phyloP scores from a whole-genome alignment of 2,329 filamentous ascomycete species.

The Fusarium buharicum region DNA sequence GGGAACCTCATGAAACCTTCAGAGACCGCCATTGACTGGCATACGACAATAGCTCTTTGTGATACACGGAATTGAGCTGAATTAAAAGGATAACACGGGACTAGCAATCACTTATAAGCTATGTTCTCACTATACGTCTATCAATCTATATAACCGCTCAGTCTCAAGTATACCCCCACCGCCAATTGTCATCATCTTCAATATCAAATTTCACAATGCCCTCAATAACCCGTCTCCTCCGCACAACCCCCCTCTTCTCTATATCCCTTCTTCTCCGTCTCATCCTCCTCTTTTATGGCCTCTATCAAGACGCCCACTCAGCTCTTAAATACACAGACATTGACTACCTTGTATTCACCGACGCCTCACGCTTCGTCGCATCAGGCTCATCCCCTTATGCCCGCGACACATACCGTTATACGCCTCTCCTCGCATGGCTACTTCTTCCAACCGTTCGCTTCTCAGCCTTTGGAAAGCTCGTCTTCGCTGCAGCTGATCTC shows the following conservation, averaged over 20 bases:
- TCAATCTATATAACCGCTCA: neutral
- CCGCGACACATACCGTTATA: constrained; percentile 96
- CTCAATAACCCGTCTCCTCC: constrained; percentile 45
- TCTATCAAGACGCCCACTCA: constrained; percentile 91
- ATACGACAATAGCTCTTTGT: constrained; percentile 11
- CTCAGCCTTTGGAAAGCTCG: constrained; percentile 86
- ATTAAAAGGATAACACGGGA: neutral
- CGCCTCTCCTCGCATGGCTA: constrained; percentile 91
- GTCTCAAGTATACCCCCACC: constrained; percentile 29
- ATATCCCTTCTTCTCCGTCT: constrained; percentile 73
- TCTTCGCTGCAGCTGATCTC: constrained; percentile 87
- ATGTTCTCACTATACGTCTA: constrained; percentile 25
- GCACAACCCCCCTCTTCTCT: constrained; percentile 62
- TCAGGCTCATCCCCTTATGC: constrained; percentile 80
- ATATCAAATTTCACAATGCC: constrained; percentile 34
- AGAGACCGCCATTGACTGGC: constrained; percentile 24
- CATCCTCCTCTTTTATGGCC: constrained; percentile 83
- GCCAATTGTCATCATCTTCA: constrained; percentile 42
- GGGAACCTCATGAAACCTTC: constrained; percentile 19
- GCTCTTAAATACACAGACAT: constrained; percentile 98
- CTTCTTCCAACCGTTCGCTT: constrained; percentile 78
- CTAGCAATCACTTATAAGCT: constrained; percentile 2
- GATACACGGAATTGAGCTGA: constrained; percentile 1
- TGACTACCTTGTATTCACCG: constrained; percentile 98
- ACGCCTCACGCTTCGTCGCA: constrained; percentile 82